Evolutionary conservation across 2,329 filamentous ascomycete species (phyloP).

Genomic region (Diaporthe australafricana): DNA sequence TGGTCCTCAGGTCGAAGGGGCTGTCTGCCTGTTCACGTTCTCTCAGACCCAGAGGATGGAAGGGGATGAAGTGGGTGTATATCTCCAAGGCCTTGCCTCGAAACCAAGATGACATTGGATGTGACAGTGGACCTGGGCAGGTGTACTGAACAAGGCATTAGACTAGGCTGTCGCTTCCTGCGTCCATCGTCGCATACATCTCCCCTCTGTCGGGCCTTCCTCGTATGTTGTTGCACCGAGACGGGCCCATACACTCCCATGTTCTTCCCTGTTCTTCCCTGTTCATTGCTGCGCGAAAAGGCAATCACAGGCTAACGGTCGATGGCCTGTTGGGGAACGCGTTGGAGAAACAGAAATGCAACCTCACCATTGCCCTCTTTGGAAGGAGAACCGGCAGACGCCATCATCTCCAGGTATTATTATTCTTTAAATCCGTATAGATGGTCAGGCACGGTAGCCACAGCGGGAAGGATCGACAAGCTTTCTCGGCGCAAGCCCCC

Average conservation of each 20-base stretch:
- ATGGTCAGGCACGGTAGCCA: neutral
- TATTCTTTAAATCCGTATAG: neutral
- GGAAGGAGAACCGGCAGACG: neutral
- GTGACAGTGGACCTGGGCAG: neutral
- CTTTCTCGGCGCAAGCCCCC: slow-evolving; percentile 8
- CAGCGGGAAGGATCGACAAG: slow-evolving; percentile 8
- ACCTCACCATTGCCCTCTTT: neutral
- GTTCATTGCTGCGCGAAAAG: neutral
- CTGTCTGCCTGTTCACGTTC: neutral
- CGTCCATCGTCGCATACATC: neutral
- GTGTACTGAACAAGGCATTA: too few relatives aligned
- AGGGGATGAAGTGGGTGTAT: neutral
- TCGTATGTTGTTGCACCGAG: slow-evolving; percentile 25
- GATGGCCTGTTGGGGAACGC: slow-evolving; percentile 2
- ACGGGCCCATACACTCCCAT: neutral
- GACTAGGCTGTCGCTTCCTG: neutral
- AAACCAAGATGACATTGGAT: neutral
- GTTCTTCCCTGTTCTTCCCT: neutral
- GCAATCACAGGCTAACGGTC: neutral
- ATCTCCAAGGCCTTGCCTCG: neutral
- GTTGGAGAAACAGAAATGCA: slow-evolving; percentile 6
- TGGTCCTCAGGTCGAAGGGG: neutral
- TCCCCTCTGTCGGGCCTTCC: slow-evolving; percentile 2
- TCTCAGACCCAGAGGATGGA: neutral
- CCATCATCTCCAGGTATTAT: neutral